phyloP scores from a whole-genome alignment of 306 rosid species.

The Vigna reflexopilosa region DNA sequence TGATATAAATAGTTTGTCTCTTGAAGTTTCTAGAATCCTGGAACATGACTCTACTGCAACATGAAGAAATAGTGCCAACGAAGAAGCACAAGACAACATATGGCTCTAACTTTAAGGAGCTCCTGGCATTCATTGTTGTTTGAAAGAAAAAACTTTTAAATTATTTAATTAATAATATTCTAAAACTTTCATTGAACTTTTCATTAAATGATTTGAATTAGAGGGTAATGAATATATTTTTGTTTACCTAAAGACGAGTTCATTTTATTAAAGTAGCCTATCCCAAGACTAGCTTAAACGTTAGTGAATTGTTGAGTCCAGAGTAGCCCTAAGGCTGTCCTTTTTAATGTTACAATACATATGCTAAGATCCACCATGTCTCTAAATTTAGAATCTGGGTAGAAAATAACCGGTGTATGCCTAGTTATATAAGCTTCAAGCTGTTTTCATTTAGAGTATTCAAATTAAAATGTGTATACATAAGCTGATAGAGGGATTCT shows the following conservation, averaged over 20 bases:
- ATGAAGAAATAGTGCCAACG: neutral
- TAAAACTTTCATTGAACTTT: neutral
- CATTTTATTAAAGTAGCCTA: neutral
- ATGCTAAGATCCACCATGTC: neutral
- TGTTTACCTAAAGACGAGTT: neutral
- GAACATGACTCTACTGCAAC: neutral
- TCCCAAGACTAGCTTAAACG: too few relatives aligned
- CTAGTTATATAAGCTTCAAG: neutral
- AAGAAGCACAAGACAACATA: neutral
- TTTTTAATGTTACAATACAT: neutral
- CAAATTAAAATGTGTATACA: too few relatives aligned
- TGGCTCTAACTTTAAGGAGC: neutral
- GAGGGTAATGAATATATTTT: neutral
- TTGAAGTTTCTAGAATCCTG: neutral
- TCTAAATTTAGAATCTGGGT: neutral
- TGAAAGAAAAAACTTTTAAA: neutral
- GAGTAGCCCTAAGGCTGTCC: neutral
- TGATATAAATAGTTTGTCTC: neutral
- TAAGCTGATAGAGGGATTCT: too few relatives aligned
- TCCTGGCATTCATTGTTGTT: neutral
- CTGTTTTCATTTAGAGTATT: conserved; percentile 2
- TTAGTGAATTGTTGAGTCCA: neutral
- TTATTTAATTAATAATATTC: neutral
- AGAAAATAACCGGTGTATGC: conserved; percentile 4
- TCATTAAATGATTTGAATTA: neutral